Percentiles rank a stretch among this genome's conserved stretches.
These are phyloP conservation scores for Paxillus involutus DNA, from an alignment of 768 basidiomycete species.

Conservation along the genomic window DNA sequence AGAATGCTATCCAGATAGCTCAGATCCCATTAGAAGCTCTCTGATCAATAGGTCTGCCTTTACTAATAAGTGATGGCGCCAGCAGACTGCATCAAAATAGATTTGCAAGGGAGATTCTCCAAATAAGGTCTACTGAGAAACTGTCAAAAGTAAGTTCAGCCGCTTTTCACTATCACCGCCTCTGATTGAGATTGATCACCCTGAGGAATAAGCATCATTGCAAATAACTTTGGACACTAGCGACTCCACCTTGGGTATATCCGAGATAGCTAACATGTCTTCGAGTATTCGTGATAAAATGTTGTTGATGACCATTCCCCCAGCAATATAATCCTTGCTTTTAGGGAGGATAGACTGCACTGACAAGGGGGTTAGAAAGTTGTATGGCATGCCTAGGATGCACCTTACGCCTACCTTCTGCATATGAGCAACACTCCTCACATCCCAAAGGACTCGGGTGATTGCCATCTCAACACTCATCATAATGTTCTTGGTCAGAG, in stretches of 20 bases:
- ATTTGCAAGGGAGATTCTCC: no score
- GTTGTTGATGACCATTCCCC: conserved; percentile 71
- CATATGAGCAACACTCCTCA: conserved; percentile 60
- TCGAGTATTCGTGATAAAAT: conserved; percentile 65
- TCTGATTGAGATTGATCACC: no score
- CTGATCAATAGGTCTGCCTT: no score
- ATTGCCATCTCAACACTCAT: conserved; percentile 74
- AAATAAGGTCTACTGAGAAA: no score
- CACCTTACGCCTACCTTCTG: conserved; percentile 62
- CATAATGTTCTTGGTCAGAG: conserved; percentile 70
- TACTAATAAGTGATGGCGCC: no score
- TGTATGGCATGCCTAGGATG: neutral
- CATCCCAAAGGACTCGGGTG: conserved; percentile 57
- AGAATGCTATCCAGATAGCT: no score
- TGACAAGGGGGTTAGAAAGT: neutral
- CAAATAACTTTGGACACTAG: no score
- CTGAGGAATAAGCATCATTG: no score
- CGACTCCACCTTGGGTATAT: conserved; percentile 89
- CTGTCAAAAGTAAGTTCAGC: no score
- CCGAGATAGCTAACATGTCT: conserved; percentile 75
- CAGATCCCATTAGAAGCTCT: no score
- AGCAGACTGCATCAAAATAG: no score
- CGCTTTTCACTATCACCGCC: no score
- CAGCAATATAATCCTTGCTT: conserved; percentile 66
- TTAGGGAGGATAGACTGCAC: conserved; percentile 65